phyloP scores from a whole-genome alignment of 1,284 basidiomycete species.

The Pholiota adiposa region DNA sequence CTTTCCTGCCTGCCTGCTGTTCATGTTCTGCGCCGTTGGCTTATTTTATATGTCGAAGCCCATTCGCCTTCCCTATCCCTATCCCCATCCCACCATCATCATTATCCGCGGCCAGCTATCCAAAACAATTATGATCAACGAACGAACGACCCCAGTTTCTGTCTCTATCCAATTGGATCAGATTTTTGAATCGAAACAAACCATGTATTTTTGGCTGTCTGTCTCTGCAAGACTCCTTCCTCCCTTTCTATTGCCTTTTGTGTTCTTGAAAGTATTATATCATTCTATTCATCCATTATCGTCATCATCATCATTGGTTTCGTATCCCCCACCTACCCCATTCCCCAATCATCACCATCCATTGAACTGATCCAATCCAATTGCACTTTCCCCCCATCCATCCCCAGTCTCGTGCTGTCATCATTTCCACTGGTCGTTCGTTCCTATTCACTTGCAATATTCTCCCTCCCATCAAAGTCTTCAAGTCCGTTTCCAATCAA shows the following conservation, averaged over 20 bases:
- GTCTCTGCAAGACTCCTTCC: not conserved
- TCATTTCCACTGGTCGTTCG: not conserved
- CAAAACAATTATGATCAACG: not conserved
- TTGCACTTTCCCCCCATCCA: slow-evolving; percentile 1
- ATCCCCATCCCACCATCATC: not conserved
- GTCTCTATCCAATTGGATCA: not conserved
- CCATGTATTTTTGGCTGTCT: slow-evolving; percentile 1
- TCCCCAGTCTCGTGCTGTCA: not conserved
- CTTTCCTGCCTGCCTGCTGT: not conserved
- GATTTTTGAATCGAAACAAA: not conserved
- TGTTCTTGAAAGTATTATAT: not conserved
- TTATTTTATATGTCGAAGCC: not conserved
- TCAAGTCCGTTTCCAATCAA: not conserved
- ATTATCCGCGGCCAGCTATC: not conserved
- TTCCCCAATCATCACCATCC: not conserved
- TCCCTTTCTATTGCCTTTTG: not conserved
- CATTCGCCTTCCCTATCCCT: not conserved
- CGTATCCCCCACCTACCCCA: not conserved
- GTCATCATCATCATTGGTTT: not conserved
- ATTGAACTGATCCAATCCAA: slow-evolving; percentile 1
- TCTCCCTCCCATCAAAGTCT: not conserved
- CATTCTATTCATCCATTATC: not conserved
- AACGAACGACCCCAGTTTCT: not conserved
- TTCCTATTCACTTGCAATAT: slow-evolving; percentile 4
- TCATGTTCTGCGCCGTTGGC: not conserved